Conservation (phyloP, 805 yeast species). For the Candida xiaguanensis region DNA sequence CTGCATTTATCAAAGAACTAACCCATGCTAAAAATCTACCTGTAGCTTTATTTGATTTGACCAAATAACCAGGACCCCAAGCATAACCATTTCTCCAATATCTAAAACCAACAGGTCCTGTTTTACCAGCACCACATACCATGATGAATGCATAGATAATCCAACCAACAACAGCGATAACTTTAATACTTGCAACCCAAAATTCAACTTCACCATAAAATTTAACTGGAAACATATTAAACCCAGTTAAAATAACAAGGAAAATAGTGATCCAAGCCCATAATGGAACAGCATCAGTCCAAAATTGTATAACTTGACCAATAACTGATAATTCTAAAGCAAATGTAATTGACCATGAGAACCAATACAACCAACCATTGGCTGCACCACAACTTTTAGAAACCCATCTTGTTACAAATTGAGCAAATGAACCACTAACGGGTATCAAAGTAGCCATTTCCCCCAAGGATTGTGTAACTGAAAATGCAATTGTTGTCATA, state of each 20-base stretch:
- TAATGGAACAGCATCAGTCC: constrained; percentile 68
- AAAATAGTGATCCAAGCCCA: constrained; percentile 73
- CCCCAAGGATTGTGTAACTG: constrained; percentile 69
- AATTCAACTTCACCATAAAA: constrained; percentile 74
- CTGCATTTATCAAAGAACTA: constrained; percentile 64
- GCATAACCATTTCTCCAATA: constrained; percentile 81
- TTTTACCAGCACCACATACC: constrained; percentile 70
- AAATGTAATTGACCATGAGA: constrained; percentile 73
- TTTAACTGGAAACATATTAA: constrained; percentile 65
- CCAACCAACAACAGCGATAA: constrained; percentile 69
- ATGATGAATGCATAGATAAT: constrained; percentile 61
- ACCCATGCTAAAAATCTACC: constrained; percentile 45
- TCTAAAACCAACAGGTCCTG: constrained; percentile 74
- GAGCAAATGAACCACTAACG: constrained; percentile 64
- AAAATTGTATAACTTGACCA: constrained; percentile 59
- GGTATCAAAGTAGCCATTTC: constrained; percentile 82
- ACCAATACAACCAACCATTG: constrained; percentile 72
- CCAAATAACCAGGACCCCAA: constrained; percentile 59
- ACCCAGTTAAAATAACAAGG: constrained; percentile 49
- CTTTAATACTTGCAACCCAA: constrained; percentile 67
- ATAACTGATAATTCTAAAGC: constrained; percentile 71
- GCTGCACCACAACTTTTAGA: constrained; percentile 74
- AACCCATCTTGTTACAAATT: constrained; percentile 63
- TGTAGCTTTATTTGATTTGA: constrained; percentile 25
- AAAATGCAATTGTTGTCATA: constrained; percentile 62